Base-by-base conservation (phyloP, 768 basidiomycete genomes). In the Exsudoporus frostii region DNA sequence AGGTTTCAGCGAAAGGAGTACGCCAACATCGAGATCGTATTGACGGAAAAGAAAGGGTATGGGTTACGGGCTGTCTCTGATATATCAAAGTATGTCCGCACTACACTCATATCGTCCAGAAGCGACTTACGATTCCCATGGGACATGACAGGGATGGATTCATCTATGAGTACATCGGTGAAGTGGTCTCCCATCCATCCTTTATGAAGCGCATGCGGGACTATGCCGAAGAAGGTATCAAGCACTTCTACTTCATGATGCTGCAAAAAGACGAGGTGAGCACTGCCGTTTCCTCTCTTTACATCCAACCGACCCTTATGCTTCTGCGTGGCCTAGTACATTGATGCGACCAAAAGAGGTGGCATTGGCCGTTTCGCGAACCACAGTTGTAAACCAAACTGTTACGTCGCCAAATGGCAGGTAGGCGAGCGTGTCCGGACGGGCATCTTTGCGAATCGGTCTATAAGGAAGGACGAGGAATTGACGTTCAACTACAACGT, bases 221-320 rank as follows among this genome's bases (percentile, higher is more conserved):
- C 9, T 99, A 99, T 67, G 95, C 84, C 2, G 82, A 86, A 39
- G 92, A 97, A 67, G 96, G 96, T 17, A 93, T 98, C 58, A 79
- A 82, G 48, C 97, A 98, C 70, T 99, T 98, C 63, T 99, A 98
- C 74, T 99, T 99, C 69, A 99, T 98, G 97, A 95, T 96, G 90
- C 72, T 99, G 53, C 97, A 99, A 73, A 93, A 91, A 66, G 94
- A 96, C 60, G 94, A 98, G 81, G 95, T 93, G 60, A 50, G 83
- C 71, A 14, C 17, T 32, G 37, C n/a, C 24, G 8, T 47, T 51
- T 11, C 41, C 20, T 2, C 53, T 34, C 9, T 29, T 40, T 29
- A n/a, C 44, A 39, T 45, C 38, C 17, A 17, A 7, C 53, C 46
- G 27, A 56, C 17, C 22, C 40, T 7, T 20, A 38, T 44, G 5